A percentile compares a stretch with the other conserved stretches of the same genome.
These are phyloP conservation scores for Naumovozyma baii DNA, from an alignment of 805 yeast genomes.

Conservation along the genomic window DNA sequence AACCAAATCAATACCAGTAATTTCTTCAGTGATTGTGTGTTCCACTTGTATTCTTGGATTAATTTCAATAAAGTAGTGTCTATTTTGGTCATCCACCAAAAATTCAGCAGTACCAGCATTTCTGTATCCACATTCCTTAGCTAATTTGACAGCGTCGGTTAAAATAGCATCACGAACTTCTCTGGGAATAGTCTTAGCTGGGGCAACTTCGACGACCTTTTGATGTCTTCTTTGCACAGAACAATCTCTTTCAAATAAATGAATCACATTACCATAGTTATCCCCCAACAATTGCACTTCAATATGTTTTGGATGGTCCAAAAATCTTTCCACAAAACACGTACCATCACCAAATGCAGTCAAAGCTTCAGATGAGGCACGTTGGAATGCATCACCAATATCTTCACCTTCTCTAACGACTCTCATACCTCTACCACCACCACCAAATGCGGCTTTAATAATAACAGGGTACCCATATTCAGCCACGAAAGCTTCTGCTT, in stretches of 20 bases:
- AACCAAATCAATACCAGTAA: constrained; percentile 94
- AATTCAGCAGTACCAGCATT: constrained; percentile 99
- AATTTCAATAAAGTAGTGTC: constrained; percentile 96
- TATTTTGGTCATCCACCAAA: constrained; percentile 81
- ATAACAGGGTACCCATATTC: constrained; percentile 91
- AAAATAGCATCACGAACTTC: constrained; percentile 84
- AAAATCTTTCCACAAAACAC: constrained; percentile 91
- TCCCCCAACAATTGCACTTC: constrained; percentile 96
- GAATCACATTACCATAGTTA: constrained; percentile 87
- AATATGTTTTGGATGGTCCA: constrained; percentile 93
- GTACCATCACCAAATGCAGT: constrained; percentile 98
- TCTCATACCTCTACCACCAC: constrained; percentile 99
- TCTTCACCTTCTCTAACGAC: constrained; percentile 96
- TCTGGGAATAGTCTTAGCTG: constrained; percentile 81
- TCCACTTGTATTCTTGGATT: constrained; percentile 98
- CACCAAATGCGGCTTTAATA: constrained; percentile 98
- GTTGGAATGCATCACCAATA: constrained; percentile 78
- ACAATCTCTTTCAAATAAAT: constrained; percentile 94
- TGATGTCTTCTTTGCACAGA: constrained; percentile 99
- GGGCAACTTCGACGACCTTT: constrained; percentile 97
- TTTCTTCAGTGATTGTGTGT: constrained; percentile 97
- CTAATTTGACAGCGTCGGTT: constrained; percentile 89
- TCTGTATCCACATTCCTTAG: constrained; percentile 78
- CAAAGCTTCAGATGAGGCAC: constrained; percentile 91
- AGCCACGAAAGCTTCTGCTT: constrained; percentile 71